Conservation (phyloP, 23 red algal species). For the Gracilaria domingensis region DNA sequence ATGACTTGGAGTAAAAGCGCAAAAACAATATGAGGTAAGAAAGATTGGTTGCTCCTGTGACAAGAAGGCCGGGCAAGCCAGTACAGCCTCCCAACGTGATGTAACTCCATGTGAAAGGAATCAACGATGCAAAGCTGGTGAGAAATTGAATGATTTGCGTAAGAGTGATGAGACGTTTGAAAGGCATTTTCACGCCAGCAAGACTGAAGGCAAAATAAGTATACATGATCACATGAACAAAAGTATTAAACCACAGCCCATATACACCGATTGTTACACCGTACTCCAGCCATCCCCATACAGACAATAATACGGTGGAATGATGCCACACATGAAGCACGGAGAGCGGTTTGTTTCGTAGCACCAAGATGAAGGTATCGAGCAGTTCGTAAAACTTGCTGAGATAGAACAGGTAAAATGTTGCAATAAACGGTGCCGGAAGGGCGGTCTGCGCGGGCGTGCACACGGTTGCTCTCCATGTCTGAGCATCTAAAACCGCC, state of each 20-base stretch:
- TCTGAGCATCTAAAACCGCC: slow-evolving; percentile 4
- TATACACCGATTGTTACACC: slow-evolving; percentile 69
- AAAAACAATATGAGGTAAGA: slow-evolving; percentile 94
- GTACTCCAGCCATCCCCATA: slow-evolving; percentile 87
- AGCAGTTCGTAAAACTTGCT: slow-evolving; percentile 94
- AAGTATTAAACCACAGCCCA: slow-evolving; percentile 93
- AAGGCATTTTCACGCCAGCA: slow-evolving; percentile 38
- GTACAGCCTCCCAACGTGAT: slow-evolving; percentile 23
- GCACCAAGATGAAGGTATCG: slow-evolving; percentile 89
- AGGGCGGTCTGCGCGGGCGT: slow-evolving; percentile 15
- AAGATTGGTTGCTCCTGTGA: slow-evolving; percentile 77
- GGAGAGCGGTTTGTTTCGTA: slow-evolving; percentile 74
- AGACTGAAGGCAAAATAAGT: slow-evolving; percentile 79
- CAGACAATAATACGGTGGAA: slow-evolving; percentile 79
- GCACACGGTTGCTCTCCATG: slow-evolving; percentile 32
- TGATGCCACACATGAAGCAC: slow-evolving; percentile 98
- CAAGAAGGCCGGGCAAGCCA: slow-evolving; percentile 76
- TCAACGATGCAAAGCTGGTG: slow-evolving; percentile 80
- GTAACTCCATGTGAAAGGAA: slow-evolving; percentile 61
- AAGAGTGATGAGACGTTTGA: slow-evolving; percentile 78
- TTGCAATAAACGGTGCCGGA: slow-evolving; percentile 42
- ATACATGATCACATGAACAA: slow-evolving; percentile 96
- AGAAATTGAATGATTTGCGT: slow-evolving; percentile 96
- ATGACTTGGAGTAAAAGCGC: slow-evolving; percentile 85
- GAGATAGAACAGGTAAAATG: slow-evolving; percentile 95